Evolutionary conservation across 257 asterid genomes (phyloP).

Genomic region (Cynanchum wilfordii): DNA sequence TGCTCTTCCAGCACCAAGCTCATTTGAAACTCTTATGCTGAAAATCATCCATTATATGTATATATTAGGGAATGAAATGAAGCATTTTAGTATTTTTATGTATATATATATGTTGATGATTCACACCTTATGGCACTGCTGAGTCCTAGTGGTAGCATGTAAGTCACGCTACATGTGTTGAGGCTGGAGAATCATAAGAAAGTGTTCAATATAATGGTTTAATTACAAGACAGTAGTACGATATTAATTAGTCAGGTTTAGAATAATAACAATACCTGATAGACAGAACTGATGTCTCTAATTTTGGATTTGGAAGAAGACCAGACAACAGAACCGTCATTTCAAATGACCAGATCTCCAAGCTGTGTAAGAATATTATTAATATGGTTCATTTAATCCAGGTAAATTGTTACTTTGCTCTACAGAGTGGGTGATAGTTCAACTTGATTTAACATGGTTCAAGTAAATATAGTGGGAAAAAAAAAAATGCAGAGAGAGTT

Average conservation of each 20-base stretch:
- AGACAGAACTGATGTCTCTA: conserved; percentile 71
- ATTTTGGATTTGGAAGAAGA: conserved; percentile 61
- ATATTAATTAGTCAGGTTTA: not conserved
- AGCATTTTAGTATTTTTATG: too few species aligned
- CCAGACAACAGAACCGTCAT: conserved; percentile 75
- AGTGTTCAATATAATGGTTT: not conserved
- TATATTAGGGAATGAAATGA: not conserved
- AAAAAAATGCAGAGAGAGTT: not conserved
- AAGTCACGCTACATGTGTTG: conserved; percentile 48
- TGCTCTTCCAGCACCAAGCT: conserved; percentile 61
- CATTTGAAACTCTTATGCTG: conserved; percentile 63
- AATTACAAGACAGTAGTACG: not conserved
- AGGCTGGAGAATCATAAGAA: conserved; percentile 32
- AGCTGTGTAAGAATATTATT: conserved; percentile 38
- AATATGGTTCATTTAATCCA: too few species aligned
- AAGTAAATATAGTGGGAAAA: too few species aligned
- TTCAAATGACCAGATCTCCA: conserved; percentile 76
- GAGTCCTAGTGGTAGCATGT: conserved; percentile 73
- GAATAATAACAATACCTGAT: conserved; percentile 39
- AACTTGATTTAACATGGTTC: too few species aligned
- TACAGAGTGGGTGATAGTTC: too few species aligned
- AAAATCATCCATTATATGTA: too few species aligned
- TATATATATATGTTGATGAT: not conserved
- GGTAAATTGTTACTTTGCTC: too few species aligned
- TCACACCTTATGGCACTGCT: conserved; percentile 60